Evolutionary conservation across 352 stramenopile species (phyloP), one percentile per base, ranked within the genome.

Genomic region (Pythium brassicae): DNA sequence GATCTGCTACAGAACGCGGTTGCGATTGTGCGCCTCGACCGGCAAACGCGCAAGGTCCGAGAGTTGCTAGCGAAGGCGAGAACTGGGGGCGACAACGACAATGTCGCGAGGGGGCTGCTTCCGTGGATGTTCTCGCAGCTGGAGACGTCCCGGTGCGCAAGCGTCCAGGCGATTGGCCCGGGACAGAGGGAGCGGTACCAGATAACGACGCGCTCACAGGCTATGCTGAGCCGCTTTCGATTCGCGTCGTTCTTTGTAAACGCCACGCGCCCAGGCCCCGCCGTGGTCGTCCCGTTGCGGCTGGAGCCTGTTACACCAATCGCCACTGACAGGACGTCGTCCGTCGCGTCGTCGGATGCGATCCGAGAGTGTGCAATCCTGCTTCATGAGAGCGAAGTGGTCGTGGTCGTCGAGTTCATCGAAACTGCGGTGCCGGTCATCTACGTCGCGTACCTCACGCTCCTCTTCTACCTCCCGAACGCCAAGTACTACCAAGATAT

Each of bases 391-490:
- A 54, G 29, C 45, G 54, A 60, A 34, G 4, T 15, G 14, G 23
- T 60, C 8, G 37, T 40, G 3, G 32, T 53, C 29, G 57, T 72
- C 46, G 66, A 77, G 61, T 76, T 73, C 58, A 62, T 75, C 54
- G 71, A 78, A 55, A 58, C 49, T 20, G 40, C 68, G 7, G 63
- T 76, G 50, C 67, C 67, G 11, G 5, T 72, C 7, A 15, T 74
- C 22, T 74, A 65, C 26, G 57, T 56, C 7, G n/a, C 62, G 26
- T 68, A 72, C 55, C 63, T 68, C 17, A 14, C 68, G 17, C 29
- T 72, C 37, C 55, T 84, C 2, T 62, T 59, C 29, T 17, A 68
- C 5, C 50, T 79, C 14, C 69, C 71, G 9, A 71, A 69, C 42
- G 65, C 50, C 5, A 26, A 39, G n/a, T 81, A 78, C 55, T 81